phyloP scores from a whole-genome alignment of 176 grass and related monocot species.

The Stipa capillata region DNA sequence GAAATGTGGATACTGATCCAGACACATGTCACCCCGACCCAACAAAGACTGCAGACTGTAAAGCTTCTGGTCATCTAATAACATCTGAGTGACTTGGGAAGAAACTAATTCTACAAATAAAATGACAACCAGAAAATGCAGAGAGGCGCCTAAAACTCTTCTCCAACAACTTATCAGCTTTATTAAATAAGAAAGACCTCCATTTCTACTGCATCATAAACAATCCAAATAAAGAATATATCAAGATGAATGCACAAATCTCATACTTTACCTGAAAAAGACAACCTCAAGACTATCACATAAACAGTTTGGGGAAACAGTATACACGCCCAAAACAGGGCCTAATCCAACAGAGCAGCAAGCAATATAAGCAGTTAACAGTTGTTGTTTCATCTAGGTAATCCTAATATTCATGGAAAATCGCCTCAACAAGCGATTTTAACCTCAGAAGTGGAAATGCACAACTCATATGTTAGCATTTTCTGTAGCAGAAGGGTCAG shows the following conservation, averaged over 20 bases:
- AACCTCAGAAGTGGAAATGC: no score
- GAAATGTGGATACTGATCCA: neutral
- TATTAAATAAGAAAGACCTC: neutral
- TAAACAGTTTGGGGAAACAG: neutral
- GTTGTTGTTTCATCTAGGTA: neutral
- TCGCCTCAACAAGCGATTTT: neutral
- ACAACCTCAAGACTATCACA: neutral
- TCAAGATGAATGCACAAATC: neutral
- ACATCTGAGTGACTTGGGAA: neutral
- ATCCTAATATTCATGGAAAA: neutral
- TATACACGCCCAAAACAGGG: neutral
- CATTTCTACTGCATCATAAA: neutral
- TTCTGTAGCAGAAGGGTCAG: neutral
- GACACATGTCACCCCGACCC: neutral
- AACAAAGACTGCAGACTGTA: neutral
- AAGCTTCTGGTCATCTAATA: neutral
- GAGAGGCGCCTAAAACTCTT: neutral
- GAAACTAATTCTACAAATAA: neutral
- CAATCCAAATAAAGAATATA: neutral
- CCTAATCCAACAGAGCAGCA: neutral
- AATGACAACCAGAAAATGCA: neutral
- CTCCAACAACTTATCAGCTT: neutral
- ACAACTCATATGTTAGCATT: neutral
- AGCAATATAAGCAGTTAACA: neutral
- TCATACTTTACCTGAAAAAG: neutral